Conservation (phyloP, 495 filamentous ascomycete genomes). For the Trichoderma virens region DNA sequence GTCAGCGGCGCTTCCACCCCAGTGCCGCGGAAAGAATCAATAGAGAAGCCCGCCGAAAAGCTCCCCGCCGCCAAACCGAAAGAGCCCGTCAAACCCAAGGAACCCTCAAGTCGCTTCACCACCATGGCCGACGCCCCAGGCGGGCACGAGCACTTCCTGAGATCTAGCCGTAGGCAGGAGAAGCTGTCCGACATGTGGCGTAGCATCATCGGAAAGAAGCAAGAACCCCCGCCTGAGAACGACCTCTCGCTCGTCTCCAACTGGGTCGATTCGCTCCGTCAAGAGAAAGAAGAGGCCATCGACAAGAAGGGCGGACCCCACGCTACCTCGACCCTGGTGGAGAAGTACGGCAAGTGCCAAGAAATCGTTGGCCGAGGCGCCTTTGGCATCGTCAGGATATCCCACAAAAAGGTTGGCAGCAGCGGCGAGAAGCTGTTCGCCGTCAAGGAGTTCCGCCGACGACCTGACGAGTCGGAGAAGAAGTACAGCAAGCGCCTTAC, state of each 20-base stretch:
- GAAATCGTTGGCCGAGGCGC: slow-evolving; percentile 96
- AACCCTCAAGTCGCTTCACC: slow-evolving; percentile 35
- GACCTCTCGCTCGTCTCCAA: slow-evolving; percentile 88
- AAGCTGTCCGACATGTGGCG: slow-evolving; percentile 90
- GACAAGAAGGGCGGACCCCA: slow-evolving; percentile 30
- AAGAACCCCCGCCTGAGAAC: slow-evolving; percentile 59
- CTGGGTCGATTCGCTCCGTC: slow-evolving; percentile 91
- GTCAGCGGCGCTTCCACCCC: slow-evolving; percentile 19
- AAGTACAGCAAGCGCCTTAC: slow-evolving; percentile 97
- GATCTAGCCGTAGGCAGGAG: slow-evolving; percentile 82
- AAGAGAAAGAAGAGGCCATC: slow-evolving; percentile 65
- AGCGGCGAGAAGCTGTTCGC: slow-evolving; percentile 88
- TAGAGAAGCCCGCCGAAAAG: slow-evolving; percentile 17
- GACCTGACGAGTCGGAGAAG: slow-evolving; percentile 87
- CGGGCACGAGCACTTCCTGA: slow-evolving; percentile 79
- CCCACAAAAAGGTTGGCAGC: slow-evolving; percentile 90
- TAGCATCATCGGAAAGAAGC: slow-evolving; percentile 70
- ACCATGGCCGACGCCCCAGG: slow-evolving; percentile 37
- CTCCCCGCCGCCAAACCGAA: slow-evolving; percentile 24
- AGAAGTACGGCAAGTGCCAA: slow-evolving; percentile 99
- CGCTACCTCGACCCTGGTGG: slow-evolving; percentile 72
- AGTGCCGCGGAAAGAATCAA: slow-evolving; percentile 18
- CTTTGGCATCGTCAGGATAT: slow-evolving; percentile 95
- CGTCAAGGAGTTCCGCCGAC: slow-evolving; percentile 94
- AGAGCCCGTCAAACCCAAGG: slow-evolving; percentile 17